Evolutionary conservation across 768 basidiomycete genomes (phyloP), one percentile per base, ranked within the genome.

Genomic region (Xerocomus spinulosus): DNA sequence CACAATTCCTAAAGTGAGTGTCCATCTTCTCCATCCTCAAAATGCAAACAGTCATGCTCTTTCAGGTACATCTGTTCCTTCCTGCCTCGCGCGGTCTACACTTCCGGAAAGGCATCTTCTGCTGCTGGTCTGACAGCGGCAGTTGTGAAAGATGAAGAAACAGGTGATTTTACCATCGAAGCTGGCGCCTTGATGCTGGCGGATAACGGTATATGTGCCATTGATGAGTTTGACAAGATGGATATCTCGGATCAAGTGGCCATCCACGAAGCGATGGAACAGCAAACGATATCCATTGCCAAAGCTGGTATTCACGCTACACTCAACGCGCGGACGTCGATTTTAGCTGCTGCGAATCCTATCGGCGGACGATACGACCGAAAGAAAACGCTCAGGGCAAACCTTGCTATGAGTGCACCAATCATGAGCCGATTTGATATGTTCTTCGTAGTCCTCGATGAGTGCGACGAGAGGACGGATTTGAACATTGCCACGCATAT

Each of bases 201-300:
- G 6, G 96, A 99, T 71, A 98, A 98, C 58, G 96, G 96, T 8
- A 97, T 98, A 64, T 99, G 96, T 63, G 94, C 94, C n/a, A 99
- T 99, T 60, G 96, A 99, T 71, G 96, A 98, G 69, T 99, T 99
- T 61, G 96, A 99, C 79, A 99, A 99, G 70, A 99, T 99, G 96
- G 95, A 98, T 66, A 83, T 97, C 44, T 85, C 90, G 0, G 96
- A 98, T 67, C 96, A 98, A 67, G 92, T 98, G 35, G 96, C 96
- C 29, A 98, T 99, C 59, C 96, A 99, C 76, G 95, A 98, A 76
- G 95, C 95, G 8, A 98, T 98, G 95, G 95, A 98, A 83, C 95
- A 98, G 71, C 94, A 97, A 71, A 98, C 95, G 1, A 97, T 98
- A 58, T 96, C 93, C 24, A 97, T 98, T 54, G 96, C 96, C 34